These are phyloP conservation scores for Stephania yunnanensis DNA, from an alignment of 164 flowering plant species.

Conservation along the genomic window DNA sequence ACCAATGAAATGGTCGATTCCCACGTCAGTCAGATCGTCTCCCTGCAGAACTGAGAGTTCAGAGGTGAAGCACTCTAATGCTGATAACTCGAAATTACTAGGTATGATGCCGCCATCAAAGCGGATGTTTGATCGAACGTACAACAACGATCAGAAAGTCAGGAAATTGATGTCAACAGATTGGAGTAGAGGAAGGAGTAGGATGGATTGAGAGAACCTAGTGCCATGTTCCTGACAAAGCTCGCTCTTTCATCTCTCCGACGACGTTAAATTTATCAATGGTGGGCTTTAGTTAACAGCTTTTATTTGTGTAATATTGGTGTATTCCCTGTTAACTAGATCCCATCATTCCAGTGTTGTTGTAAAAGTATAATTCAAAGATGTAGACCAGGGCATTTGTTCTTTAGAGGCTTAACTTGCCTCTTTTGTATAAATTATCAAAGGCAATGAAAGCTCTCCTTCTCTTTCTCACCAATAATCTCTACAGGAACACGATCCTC, in stretches of 20 bases:
- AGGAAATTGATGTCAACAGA: conserved; percentile 36
- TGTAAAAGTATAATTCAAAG: conserved; percentile 13
- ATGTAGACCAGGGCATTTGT: not conserved
- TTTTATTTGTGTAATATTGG: not conserved
- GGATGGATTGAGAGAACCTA: conserved; percentile 13
- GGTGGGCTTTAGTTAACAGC: not conserved
- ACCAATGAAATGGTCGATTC: conserved; percentile 38
- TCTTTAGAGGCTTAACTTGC: conserved; percentile 9
- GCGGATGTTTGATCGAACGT: conserved; percentile 27
- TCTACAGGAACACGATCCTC: conserved; percentile 10
- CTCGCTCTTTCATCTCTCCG: not conserved
- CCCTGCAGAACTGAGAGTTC: conserved; percentile 34
- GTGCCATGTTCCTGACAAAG: not conserved
- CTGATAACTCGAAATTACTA: conserved; percentile 27
- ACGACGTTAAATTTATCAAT: not conserved
- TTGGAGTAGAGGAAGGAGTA: conserved; percentile 36
- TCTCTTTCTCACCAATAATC: conserved; percentile 12
- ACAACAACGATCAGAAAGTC: conserved; percentile 37
- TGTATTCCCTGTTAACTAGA: not conserved
- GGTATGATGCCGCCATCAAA: conserved; percentile 36
- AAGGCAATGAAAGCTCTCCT: conserved; percentile 29
- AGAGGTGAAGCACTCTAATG: conserved; percentile 27
- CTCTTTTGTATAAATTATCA: conserved; percentile 32
- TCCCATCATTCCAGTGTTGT: conserved; percentile 5
- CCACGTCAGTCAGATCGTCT: conserved; percentile 52